phyloP scores from a whole-genome alignment of 176 grass and related monocot species.

The Juncus effusus region DNA sequence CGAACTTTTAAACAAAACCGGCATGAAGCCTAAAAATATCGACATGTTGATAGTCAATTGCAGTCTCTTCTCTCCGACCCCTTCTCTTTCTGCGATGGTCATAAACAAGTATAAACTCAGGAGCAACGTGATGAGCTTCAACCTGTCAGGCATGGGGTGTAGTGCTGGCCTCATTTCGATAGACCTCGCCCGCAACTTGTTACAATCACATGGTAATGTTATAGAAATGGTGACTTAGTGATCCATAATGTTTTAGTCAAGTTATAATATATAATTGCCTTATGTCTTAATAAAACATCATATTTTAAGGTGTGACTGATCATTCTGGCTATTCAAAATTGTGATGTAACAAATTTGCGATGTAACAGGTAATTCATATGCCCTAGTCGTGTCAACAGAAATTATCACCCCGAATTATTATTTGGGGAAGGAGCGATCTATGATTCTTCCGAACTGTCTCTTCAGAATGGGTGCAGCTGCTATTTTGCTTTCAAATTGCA shows the following conservation, averaged over 20 bases:
- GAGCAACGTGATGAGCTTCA: constrained; percentile 48
- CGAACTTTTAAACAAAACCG: constrained; percentile 51
- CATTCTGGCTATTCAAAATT: background rate
- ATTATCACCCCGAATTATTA: constrained; percentile 85
- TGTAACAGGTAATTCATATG: constrained; percentile 26
- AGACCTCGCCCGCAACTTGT: constrained; percentile 39
- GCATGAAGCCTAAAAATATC: constrained; percentile 29
- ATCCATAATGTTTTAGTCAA: too few relatives aligned
- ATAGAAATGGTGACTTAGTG: too few relatives aligned
- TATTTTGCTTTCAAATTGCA: constrained; percentile 48
- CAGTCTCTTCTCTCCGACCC: constrained; percentile 62
- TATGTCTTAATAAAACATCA: too few relatives aligned
- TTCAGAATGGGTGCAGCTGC: constrained; percentile 75
- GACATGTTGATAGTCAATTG: constrained; percentile 66
- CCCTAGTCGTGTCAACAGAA: constrained; percentile 70
- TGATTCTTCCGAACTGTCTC: constrained; percentile 77
- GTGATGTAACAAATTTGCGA: too few relatives aligned
- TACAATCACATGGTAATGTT: constrained; percentile 34
- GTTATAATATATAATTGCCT: too few relatives aligned
- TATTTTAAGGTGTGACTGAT: too few relatives aligned
- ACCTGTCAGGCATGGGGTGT: constrained; percentile 71
- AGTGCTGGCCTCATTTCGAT: constrained; percentile 57
- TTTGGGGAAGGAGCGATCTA: constrained; percentile 66
- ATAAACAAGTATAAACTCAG: constrained; percentile 53
- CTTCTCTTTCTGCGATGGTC: constrained; percentile 63